Percentiles rank a stretch among this genome's conserved stretches.
phyloP scores from a whole-genome alignment of 345 rosid genomes.

The Trapa bicornis region DNA sequence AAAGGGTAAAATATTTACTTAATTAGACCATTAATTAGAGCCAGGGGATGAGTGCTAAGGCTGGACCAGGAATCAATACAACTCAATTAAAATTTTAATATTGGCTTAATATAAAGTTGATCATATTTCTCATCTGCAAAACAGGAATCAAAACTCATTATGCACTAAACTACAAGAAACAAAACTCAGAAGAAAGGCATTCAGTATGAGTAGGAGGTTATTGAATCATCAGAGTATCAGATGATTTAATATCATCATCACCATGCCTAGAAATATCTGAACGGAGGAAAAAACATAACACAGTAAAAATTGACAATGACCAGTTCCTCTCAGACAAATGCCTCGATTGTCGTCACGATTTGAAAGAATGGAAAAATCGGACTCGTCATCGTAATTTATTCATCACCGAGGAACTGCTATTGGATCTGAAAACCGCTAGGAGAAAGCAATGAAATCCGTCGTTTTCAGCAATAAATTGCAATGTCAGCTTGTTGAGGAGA shows the following conservation, averaged over 20 bases:
- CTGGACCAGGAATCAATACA: too few species aligned
- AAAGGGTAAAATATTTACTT: too few species aligned
- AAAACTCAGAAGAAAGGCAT: slow-evolving; percentile 4
- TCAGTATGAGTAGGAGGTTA: slow-evolving; percentile 34
- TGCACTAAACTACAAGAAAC: not conserved
- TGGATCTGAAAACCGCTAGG: not conserved
- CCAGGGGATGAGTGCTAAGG: too few species aligned
- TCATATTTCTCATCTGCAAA: too few species aligned
- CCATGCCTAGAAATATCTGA: slow-evolving; percentile 4
- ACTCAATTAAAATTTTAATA: too few species aligned
- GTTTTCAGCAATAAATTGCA: not conserved
- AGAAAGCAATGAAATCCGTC: not conserved
- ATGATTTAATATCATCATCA: slow-evolving; percentile 10
- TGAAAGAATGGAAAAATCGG: slow-evolving; percentile 31
- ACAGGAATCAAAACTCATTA: not conserved
- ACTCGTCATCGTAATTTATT: slow-evolving; percentile 36
- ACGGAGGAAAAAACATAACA: not conserved
- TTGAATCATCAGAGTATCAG: slow-evolving; percentile 15
- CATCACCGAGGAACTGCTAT: slow-evolving; percentile 17
- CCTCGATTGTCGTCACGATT: slow-evolving; percentile 47
- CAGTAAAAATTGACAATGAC: not conserved
- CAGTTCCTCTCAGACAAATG: slow-evolving; percentile 53
- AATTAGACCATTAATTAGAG: too few species aligned
- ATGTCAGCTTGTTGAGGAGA: not conserved
- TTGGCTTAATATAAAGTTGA: too few species aligned